These are phyloP conservation scores for Moricandia moricandioides DNA, from an alignment of 345 rosid species.

Conservation along the genomic window DNA sequence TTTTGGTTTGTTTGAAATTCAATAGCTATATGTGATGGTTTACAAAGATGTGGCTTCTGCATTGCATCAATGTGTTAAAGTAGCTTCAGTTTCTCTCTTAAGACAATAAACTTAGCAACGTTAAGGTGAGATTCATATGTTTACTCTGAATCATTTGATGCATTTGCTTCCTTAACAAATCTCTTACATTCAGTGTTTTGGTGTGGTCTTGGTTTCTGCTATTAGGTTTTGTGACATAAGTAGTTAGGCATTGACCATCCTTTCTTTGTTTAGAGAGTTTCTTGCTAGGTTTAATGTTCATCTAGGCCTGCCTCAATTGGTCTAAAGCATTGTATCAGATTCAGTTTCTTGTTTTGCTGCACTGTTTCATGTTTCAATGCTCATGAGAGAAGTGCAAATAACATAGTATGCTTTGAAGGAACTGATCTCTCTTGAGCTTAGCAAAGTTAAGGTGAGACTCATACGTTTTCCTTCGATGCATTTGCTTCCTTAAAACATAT, in stretches of 20 bases:
- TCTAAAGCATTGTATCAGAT: not conserved
- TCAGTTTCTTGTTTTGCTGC: not conserved
- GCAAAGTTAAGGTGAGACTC: slow-evolving; percentile 7
- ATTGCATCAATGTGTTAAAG: not conserved
- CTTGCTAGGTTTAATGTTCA: not conserved
- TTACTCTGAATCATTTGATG: not conserved
- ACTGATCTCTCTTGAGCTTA: not conserved
- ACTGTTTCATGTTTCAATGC: not conserved
- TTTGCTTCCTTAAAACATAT: not conserved
- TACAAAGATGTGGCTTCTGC: not conserved
- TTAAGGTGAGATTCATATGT: not conserved
- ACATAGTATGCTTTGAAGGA: not conserved
- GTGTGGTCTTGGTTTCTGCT: no score
- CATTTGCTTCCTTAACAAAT: not conserved
- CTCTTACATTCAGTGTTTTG: not conserved
- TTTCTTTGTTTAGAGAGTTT: not conserved
- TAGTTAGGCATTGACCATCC: not conserved
- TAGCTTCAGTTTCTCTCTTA: not conserved
- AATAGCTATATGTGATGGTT: slow-evolving; percentile 18
- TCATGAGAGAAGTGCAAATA: not conserved
- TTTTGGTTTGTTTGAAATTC: slow-evolving; percentile 22
- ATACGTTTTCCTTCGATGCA: not conserved
- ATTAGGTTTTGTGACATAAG: no score
- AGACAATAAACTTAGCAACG: not conserved
- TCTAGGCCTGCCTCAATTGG: not conserved